phyloP scores from a whole-genome alignment of 768 basidiomycete genomes.

The Auricularia heimuer region DNA sequence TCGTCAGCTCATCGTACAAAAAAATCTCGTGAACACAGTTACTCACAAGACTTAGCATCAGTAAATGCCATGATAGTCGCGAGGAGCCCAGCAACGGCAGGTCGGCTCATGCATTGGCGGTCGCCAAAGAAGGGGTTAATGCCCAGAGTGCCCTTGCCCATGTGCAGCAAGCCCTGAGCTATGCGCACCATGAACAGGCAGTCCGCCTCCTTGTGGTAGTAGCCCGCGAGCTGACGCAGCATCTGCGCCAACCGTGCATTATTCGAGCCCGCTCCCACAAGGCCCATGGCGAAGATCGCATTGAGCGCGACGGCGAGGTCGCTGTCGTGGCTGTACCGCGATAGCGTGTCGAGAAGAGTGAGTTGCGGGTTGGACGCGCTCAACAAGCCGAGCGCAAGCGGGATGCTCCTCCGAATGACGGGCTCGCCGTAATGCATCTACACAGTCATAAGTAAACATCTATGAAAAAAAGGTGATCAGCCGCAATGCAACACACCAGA shows the following conservation, averaged over 20 bases:
- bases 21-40: not conserved
- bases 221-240: conserved; percentile 93
- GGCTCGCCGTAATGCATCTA: conserved; percentile 99
- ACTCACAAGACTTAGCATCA: conserved; percentile 87
- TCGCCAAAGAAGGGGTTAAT: conserved; percentile 96
- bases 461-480: too few relatives aligned
- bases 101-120: conserved; percentile 77
- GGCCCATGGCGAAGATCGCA: conserved; percentile 97
- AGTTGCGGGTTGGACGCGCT: conserved; percentile 94
- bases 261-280: conserved; percentile 97
- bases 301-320: conserved; percentile 95
- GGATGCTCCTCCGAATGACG: conserved; percentile 81
- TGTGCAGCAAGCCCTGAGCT: conserved; percentile 93
- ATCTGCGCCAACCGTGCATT: conserved; percentile 96
- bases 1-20: not conserved
- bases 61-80: conserved; percentile 87
- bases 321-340: conserved; percentile 98
- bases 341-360: conserved; percentile 89
- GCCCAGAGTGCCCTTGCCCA: conserved; percentile 98
- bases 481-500: conserved; percentile 45
- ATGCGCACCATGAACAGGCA: conserved; percentile 94
- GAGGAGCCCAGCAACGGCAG: conserved; percentile 82
- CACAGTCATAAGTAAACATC: too few relatives aligned
- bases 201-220: conserved; percentile 96
- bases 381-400: conserved; percentile 89